phyloP scores from a whole-genome alignment of 2,329 filamentous ascomycete genomes.

The Fusarium temperatum region DNA sequence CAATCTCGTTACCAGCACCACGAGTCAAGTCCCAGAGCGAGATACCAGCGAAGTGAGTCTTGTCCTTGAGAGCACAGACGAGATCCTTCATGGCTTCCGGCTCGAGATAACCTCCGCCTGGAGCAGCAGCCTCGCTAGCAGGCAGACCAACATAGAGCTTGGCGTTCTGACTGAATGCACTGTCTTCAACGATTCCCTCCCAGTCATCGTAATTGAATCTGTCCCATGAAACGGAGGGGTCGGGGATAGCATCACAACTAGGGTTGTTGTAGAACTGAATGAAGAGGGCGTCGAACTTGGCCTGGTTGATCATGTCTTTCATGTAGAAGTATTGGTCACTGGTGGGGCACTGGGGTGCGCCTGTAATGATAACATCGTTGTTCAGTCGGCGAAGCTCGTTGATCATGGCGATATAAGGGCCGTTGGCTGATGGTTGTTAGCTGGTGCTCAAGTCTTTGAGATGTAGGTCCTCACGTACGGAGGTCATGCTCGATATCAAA shows the following conservation, averaged over 20 bases:
- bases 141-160: slow-evolving; percentile 59
- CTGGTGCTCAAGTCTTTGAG: neutral
- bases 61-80: slow-evolving; percentile 51
- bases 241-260: slow-evolving; percentile 48
- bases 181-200: slow-evolving; percentile 47
- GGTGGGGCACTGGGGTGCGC: slow-evolving; percentile 56
- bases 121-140: slow-evolving; percentile 41
- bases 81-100: slow-evolving; percentile 48
- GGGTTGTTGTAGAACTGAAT: slow-evolving; percentile 62
- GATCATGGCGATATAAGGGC: slow-evolving; percentile 52
- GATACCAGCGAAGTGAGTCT: slow-evolving; percentile 55
- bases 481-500: slow-evolving; percentile 52
- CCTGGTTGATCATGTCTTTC: slow-evolving; percentile 51
- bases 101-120: slow-evolving; percentile 47
- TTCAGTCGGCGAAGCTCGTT: slow-evolving; percentile 47
- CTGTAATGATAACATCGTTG: slow-evolving; percentile 50
- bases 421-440: slow-evolving; percentile 41
- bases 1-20: slow-evolving; percentile 43
- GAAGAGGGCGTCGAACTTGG: slow-evolving; percentile 55
- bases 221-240: slow-evolving; percentile 41
- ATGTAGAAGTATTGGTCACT: slow-evolving; percentile 43
- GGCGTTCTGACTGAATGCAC: slow-evolving; percentile 49
- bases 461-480: slow-evolving; percentile 38
- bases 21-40: slow-evolving; percentile 57
- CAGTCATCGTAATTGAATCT: slow-evolving; percentile 57